Evolutionary conservation across 2,329 filamentous ascomycete species (phyloP).

Genomic region (Penicillium polonicum): DNA sequence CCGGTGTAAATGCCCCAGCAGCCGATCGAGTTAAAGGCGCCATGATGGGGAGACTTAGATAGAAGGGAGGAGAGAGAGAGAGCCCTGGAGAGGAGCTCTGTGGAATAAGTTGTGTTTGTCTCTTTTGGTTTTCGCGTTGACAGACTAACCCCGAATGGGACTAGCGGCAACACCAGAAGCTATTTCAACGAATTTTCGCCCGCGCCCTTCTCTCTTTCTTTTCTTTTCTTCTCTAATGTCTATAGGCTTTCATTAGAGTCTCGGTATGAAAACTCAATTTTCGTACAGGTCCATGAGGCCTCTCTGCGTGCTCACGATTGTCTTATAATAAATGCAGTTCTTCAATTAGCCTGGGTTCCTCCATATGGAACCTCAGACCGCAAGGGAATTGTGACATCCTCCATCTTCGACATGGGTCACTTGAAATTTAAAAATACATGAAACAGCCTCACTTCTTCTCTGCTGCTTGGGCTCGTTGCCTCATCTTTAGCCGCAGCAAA

Average conservation of each 20-base stretch:
- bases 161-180: conserved; percentile 36
- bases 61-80: conserved; percentile 23
- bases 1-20: conserved; percentile 18
- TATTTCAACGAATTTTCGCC: conserved; percentile 30
- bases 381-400: conserved; percentile 47
- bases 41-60: conserved; percentile 31
- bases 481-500: conserved; percentile 79
- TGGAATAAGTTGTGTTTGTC: conserved; percentile 29
- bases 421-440: not conserved
- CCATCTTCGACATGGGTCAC: conserved; percentile 7
- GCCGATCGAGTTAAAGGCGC: conserved; percentile 41
- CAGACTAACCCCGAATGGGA: conserved; percentile 32
- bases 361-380: conserved; percentile 56
- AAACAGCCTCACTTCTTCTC: conserved; percentile 14
- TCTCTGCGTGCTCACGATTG: conserved; percentile 96
- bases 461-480: conserved; percentile 60
- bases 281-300: conserved; percentile 84
- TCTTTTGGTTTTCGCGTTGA: conserved; percentile 36
- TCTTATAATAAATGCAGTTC: conserved; percentile 79
- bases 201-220: conserved; percentile 44
- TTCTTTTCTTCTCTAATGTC: conserved; percentile 56
- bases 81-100: conserved; percentile 11
- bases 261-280: conserved; percentile 91
- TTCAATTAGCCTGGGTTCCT: conserved; percentile 66
- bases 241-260: conserved; percentile 98